Conservation (phyloP, 257 asterid species). For the Primulina eburnea region DNA sequence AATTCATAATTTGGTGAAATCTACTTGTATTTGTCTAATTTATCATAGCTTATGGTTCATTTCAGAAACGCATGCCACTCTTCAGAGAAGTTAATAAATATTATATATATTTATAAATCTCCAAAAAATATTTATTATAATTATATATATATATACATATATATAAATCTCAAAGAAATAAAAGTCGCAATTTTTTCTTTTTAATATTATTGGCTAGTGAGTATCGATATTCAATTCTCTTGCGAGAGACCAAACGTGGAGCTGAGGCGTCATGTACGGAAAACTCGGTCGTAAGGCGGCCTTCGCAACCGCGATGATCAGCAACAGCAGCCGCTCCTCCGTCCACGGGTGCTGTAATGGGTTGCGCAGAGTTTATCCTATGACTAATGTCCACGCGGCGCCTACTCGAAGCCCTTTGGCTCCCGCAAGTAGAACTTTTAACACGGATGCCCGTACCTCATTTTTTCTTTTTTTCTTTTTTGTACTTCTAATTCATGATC, state of each 20-base stretch:
- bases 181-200: too few relatives aligned
- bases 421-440: not conserved
- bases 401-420: not conserved
- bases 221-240: not conserved
- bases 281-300: not conserved
- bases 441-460: not conserved
- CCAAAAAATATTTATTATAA: too few relatives aligned
- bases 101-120: too few relatives aligned
- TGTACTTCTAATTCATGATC: not conserved
- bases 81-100: not conserved
- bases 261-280: not conserved
- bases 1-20: not conserved
- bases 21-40: too few relatives aligned
- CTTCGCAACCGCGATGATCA: not conserved
- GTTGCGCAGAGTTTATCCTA: not conserved
- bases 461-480: not conserved
- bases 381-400: too few relatives aligned
- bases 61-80: not conserved
- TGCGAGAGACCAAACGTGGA: not conserved
- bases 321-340: not conserved
- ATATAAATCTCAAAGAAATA: too few relatives aligned
- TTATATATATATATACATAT: too few relatives aligned
- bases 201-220: too few relatives aligned
- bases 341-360: not conserved
- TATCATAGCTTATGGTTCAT: not conserved